Base-by-base conservation (phyloP, 2,329 filamentous ascomycete species). In the Pseudohalonectria lignicola region DNA sequence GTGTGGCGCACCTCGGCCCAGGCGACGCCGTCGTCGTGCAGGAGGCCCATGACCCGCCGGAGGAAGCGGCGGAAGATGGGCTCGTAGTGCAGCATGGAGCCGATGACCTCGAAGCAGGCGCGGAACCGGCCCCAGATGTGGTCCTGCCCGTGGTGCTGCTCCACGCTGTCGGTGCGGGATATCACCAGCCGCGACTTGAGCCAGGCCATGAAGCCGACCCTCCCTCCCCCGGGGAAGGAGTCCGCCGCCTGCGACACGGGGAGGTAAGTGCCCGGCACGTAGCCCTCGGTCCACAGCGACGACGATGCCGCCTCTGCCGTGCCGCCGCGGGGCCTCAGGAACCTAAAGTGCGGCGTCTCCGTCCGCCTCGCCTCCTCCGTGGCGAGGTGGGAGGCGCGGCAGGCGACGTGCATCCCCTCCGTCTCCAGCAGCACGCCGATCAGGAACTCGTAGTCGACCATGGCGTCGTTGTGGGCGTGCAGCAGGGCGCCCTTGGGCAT, bases 401-500 rank as follows among this genome's bases (percentile, higher is more conserved):
- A 71, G 16, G 59, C 59, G 42, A 94, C 74, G 57, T 85, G 80
- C 51, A 94, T 81, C 2, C 85, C 85, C 0, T 79, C 75, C 0
- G 77, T 81, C 10, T 67, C 64, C 45, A 96, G 68, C 3, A 85
- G 74, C 49, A 82, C 69, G 5, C 79, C 72, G 29, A 94, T 70
- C 7, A 94, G 62, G 63, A 78, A 93, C 53, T 86, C 82, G 46
- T 87, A 77, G 55, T 94, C 83, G 36, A 94, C 82, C 79, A 93
- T 93, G 49, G 88, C 86, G 57, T 93, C 85, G 53, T 93, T 66
- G 58, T 96, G 88, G 31, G 86, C 86, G 62, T 96, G 88, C 43
- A 94, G 62, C 21, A 94, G 66, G 8, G 80, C 71, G 11, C 90
- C 92, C 57, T 96, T 96, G 20, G 90, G 90, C 83, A 96, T 86